phyloP scores from a whole-genome alignment of 768 basidiomycete species.

The Serpula lacrymans region DNA sequence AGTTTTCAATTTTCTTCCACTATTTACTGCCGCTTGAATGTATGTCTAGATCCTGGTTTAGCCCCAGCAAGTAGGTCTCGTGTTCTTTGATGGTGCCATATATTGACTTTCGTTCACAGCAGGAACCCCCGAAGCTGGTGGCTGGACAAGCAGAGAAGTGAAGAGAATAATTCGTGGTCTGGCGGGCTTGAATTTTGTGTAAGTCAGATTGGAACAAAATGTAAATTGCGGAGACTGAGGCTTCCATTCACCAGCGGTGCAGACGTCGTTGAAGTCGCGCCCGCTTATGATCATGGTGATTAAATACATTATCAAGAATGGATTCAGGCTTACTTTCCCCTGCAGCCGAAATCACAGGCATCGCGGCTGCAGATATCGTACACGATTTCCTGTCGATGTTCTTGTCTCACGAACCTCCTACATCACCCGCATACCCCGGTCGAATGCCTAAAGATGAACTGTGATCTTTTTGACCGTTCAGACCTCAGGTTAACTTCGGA shows the following conservation, averaged over 20 bases:
- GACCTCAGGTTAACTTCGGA: background rate
- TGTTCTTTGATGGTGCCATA: background rate
- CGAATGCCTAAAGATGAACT: constrained; percentile 17
- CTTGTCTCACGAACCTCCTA: constrained; percentile 23
- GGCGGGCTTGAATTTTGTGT: constrained; percentile 79
- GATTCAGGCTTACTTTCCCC: constrained; percentile 1
- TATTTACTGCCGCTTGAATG: background rate
- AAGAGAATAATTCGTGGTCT: constrained; percentile 80
- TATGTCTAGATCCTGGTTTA: constrained; percentile 60
- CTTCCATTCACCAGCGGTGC: constrained; percentile 44
- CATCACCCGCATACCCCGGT: constrained; percentile 9
- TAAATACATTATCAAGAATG: constrained; percentile 9
- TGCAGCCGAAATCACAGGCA: constrained; percentile 39
- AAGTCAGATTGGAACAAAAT: constrained; percentile 23
- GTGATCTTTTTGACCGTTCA: constrained; percentile 7
- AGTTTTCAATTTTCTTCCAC: background rate
- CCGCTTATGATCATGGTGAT: constrained; percentile 67
- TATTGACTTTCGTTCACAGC: constrained; percentile 36
- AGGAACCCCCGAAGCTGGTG: constrained; percentile 81
- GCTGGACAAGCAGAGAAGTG: constrained; percentile 81
- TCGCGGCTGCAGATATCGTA: constrained; percentile 41
- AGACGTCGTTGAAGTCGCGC: constrained; percentile 72
- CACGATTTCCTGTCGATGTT: constrained; percentile 45
- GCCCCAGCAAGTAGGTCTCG: constrained; percentile 69
- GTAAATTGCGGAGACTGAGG: background rate